Evolutionary conservation across 2,329 filamentous ascomycete species (phyloP).

Genomic region (Leptoxyphium fumago): DNA sequence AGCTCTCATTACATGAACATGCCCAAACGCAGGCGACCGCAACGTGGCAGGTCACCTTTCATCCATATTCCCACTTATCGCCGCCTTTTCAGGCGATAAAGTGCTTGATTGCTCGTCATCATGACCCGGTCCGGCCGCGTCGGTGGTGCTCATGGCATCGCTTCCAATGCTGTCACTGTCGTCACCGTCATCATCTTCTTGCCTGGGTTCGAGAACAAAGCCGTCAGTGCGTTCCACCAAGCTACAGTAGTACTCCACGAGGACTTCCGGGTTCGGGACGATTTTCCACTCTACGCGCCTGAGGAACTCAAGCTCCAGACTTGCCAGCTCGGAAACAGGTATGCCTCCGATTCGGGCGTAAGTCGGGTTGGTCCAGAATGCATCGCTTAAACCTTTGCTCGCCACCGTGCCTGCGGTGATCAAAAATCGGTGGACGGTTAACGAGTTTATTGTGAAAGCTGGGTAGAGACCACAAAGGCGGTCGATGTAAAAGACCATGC

Average conservation of each 20-base stretch:
- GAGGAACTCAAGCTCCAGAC: constrained; percentile 86
- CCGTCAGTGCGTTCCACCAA: constrained; percentile 55
- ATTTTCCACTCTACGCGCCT: constrained; percentile 93
- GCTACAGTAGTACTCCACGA: constrained; percentile 85
- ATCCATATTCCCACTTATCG: too few species aligned
- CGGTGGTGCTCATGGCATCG: not conserved
- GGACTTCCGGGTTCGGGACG: constrained; percentile 82
- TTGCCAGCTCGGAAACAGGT: constrained; percentile 72
- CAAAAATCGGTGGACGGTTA: constrained; percentile 93
- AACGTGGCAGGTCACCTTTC: too few species aligned
- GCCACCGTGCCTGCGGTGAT: constrained; percentile 93
- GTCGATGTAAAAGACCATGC: constrained; percentile 99
- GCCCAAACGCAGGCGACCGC: too few species aligned
- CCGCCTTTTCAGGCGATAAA: too few species aligned
- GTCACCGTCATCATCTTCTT: not conserved
- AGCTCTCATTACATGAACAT: too few species aligned
- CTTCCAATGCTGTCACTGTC: not conserved
- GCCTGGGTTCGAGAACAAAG: constrained; percentile 35
- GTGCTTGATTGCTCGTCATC: too few species aligned
- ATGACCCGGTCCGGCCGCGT: not conserved
- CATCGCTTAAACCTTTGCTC: constrained; percentile 88
- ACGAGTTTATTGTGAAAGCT: constrained; percentile 87
- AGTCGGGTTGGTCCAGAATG: constrained; percentile 96
- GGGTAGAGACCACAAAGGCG: constrained; percentile 82
- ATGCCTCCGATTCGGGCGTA: constrained; percentile 92